Evolutionary conservation across 495 filamentous ascomycete genomes (phyloP), one percentile per base, ranked within the genome.

Genomic region (Evansstolkia leycettana): DNA sequence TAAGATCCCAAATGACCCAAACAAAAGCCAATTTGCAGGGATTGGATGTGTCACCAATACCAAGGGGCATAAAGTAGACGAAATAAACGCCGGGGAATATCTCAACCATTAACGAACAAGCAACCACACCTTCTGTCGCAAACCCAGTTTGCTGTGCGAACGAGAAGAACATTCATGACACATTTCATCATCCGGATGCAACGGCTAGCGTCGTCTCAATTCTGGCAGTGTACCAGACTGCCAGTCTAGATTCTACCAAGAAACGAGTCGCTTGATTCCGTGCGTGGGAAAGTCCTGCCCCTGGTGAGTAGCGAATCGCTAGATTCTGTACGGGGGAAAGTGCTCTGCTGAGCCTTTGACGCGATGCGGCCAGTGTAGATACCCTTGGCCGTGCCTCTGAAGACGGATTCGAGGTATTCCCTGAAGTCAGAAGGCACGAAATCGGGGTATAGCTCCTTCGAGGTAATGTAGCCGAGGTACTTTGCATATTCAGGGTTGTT

Each of bases 401-500:
- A 49, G 6, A 67, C 55, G 1, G 51, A 43, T 45, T 57, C 51
- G 7, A 65, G 57, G 39, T 64, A 67, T 31, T 61, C 55, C 38
- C 51, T 48, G 48, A 70, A 61, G 14, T 58, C 51, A 19, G 48
- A 63, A 5, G 58, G 54, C 11, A 47, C 32, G 34, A 71, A 62
- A 13, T 69, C 70, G 12, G 72, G 73, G 46, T 76, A 77, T 31
- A 76, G 45, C 31, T 75, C 70, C 40, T 66, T 65, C 14, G 64
- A 60, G 35, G 65, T 57, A 28, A 76, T 33, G 46, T 76, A 78
- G 6, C 75, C 73, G 7, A 79, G 56, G 44, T 76, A 76, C 38
- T 62, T 63, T 18, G 72, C 73, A 38, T 63, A 63, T 36, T 73
- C 70, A 0, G 66, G 68, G 31, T 58, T 68, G 45, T 77, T 76